A percentile compares a stretch with the other conserved stretches of the same genome.
Evolutionary conservation across 768 basidiomycete genomes (phyloP).

Genomic region (Grammothele lineata): DNA sequence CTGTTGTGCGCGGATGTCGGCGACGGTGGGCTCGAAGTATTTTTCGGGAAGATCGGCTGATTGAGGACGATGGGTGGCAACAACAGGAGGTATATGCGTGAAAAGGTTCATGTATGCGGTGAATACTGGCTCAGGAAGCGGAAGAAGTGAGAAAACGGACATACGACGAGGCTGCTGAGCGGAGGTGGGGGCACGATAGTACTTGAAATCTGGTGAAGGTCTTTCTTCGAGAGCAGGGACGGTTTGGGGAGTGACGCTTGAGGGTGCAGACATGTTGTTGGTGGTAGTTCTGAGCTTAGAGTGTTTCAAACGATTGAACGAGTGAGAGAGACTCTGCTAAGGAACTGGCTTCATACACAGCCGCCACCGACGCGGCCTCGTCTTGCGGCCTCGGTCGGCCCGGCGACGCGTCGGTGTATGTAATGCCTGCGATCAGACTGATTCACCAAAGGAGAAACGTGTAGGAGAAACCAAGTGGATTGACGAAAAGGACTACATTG

Average conservation of each 20-base stretch:
- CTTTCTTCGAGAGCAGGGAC: neutral
- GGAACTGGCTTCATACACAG: no score
- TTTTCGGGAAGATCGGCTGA: constrained; percentile 60
- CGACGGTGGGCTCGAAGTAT: constrained; percentile 67
- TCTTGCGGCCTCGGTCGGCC: no score
- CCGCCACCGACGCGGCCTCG: no score
- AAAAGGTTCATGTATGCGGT: neutral
- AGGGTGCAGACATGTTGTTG: neutral
- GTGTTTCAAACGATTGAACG: no score
- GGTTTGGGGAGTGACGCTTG: neutral
- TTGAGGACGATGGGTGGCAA: neutral
- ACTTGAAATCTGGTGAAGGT: constrained; percentile 15
- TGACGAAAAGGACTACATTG: no score
- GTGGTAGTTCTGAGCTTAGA: neutral
- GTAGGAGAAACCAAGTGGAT: no score
- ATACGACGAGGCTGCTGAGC: constrained; percentile 10
- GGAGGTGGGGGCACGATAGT: constrained; percentile 20
- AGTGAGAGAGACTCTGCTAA: no score
- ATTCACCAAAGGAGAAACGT: no score
- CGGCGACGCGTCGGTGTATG: no score
- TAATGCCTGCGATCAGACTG: no score
- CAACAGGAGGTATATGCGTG: neutral
- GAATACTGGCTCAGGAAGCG: neutral
- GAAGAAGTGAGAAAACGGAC: constrained; percentile 5
- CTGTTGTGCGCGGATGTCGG: constrained; percentile 70